Evolutionary conservation across 2,329 filamentous ascomycete genomes (phyloP).

Genomic region (Penicillium occitanis): DNA sequence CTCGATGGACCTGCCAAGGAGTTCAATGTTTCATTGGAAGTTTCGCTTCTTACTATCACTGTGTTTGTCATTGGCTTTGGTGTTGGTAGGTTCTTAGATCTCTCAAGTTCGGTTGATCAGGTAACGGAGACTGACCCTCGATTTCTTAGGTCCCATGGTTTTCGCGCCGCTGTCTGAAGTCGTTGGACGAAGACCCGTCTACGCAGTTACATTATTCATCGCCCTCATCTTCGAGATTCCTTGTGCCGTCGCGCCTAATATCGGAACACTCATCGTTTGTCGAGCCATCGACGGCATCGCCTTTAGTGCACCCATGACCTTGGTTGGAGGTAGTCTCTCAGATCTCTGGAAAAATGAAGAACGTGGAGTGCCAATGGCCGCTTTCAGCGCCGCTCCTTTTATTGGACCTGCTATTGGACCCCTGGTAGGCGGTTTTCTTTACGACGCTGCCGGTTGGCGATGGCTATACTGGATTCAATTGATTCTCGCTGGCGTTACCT

Average conservation of each 20-base stretch:
- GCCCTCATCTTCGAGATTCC: conserved; percentile 80
- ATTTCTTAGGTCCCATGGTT: conserved; percentile 62
- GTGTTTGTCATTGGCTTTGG: conserved; percentile 82
- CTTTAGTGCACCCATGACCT: conserved; percentile 82
- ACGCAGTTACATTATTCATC: conserved; percentile 64
- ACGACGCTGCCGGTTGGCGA: conserved; percentile 69
- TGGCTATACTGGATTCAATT: conserved; percentile 88
- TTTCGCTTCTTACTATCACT: conserved; percentile 69
- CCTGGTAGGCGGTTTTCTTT: conserved; percentile 73
- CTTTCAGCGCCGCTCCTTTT: conserved; percentile 79
- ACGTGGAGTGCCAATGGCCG: conserved; percentile 81
- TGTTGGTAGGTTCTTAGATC: conserved; percentile 54
- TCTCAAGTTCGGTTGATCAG: neutral
- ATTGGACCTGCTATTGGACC: conserved; percentile 76
- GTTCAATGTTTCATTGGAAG: conserved; percentile 70
- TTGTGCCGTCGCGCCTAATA: conserved; percentile 73
- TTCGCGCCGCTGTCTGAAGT: conserved; percentile 80
- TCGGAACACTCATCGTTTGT: conserved; percentile 72
- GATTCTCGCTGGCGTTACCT: conserved; percentile 69
- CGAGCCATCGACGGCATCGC: conserved; percentile 78
- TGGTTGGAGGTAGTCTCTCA: conserved; percentile 78
- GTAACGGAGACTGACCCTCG: neutral
- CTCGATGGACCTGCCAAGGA: conserved; percentile 62
- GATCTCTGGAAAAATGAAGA: conserved; percentile 85
- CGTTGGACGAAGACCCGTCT: conserved; percentile 69